These are phyloP conservation scores for Claviceps sorghi DNA, from an alignment of 2,329 filamentous ascomycete genomes.

Conservation along the genomic window DNA sequence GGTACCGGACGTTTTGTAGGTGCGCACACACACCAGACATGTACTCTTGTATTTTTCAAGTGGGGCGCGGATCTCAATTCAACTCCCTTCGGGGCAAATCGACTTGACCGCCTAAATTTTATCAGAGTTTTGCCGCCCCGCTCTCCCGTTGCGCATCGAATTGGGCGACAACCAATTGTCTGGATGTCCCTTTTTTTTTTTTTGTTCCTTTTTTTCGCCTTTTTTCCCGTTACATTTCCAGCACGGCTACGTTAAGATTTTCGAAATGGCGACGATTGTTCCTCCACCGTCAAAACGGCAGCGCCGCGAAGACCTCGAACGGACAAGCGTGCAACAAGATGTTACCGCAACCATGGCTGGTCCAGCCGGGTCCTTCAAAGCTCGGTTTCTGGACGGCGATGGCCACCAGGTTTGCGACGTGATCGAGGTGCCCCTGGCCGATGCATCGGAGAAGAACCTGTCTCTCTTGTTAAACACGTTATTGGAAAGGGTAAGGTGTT, in stretches of 20 bases:
- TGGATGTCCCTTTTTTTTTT: neutral
- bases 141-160: neutral
- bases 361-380: constrained; percentile 61
- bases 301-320: constrained; percentile 58
- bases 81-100: neutral
- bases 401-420: constrained; percentile 56
- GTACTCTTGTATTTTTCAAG: neutral
- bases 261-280: constrained; percentile 59
- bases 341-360: constrained; percentile 52
- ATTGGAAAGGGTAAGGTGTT: constrained; percentile 47
- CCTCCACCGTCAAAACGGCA: constrained; percentile 86
- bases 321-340: constrained; percentile 61
- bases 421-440: constrained; percentile 61
- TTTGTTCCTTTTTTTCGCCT: too few species aligned
- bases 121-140: constrained; percentile 11
- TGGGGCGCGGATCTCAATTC: neutral
- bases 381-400: constrained; percentile 77
- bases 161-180: neutral
- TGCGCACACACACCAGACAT: too few species aligned
- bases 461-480: constrained; percentile 76
- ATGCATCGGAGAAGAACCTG: constrained; percentile 79
- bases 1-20: too few species aligned
- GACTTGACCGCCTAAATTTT: constrained; percentile 16
- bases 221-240: neutral
- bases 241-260: neutral